Evolutionary conservation across 2,329 filamentous ascomycete genomes (phyloP), one percentile per base, ranked within the genome.

Genomic region (Chaetomiaceae sp.): DNA sequence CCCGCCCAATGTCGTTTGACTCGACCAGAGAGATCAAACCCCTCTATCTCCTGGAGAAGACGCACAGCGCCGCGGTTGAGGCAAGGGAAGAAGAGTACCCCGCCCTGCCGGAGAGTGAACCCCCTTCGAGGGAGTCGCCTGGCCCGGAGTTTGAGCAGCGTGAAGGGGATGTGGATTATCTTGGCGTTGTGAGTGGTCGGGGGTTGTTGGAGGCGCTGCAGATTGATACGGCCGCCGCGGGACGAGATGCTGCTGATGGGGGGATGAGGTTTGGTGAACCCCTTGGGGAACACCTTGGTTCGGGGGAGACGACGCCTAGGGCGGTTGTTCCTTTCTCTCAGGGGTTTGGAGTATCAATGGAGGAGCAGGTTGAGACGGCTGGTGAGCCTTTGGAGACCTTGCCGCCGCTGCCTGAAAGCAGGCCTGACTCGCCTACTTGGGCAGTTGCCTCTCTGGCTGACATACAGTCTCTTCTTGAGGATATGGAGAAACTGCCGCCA

Each of bases 21-120:
- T 81, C 71, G 59, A 78, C 77, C 17, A 80, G 80, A 51, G 89
- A 94, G 65, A 85, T 91, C 63, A 85, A 88, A 61, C 91, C 91
- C 0, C 73, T 96, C 8, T 92, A 88, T 69, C 83, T 96, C 20
- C 82, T 95, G 6, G 88, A 95, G 68, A 83, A 73, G 59, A 74
- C 73, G 3, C 57, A 63, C 8, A 43, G 19, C 15, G 54, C 29
- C 15, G 54, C 58, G 3, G 52, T 36, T 36, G 64, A 68, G 15
- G 63, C 23, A 3, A 12, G 65, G 20, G 59, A 68, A 23, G 65
- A 75, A 38, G 64, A 72, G 3, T 67, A 83, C 2, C 80, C 82
- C 6, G 77, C 75, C 25, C 69, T 84, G 14, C 74, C 73, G 6
- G 77, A 69, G 2, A 74, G 71, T 54, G 71, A 72, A 42, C 61